Evolutionary conservation across 768 basidiomycete genomes (phyloP).

Genomic region (Rhodotorula sphaerocarpa): DNA sequence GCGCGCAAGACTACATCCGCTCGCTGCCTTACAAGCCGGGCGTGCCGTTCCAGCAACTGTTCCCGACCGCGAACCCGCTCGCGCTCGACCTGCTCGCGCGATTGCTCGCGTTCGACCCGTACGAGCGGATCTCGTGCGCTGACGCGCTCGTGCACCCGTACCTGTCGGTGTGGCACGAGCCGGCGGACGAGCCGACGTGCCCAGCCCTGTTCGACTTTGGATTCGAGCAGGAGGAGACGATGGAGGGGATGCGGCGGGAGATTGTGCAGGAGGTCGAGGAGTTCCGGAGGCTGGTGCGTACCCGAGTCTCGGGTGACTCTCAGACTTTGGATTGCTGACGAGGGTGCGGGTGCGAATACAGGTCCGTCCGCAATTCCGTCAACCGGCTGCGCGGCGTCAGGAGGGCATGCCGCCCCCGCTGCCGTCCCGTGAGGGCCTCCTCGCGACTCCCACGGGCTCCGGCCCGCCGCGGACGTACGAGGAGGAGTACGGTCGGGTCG

Average conservation of each 20-base stretch:
- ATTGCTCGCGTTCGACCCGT: slow-evolving; percentile 91
- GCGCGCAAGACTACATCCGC: slow-evolving; percentile 95
- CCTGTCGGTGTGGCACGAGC: slow-evolving; percentile 87
- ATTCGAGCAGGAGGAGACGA: slow-evolving; percentile 92
- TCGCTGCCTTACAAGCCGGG: slow-evolving; percentile 94
- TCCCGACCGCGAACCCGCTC: slow-evolving; percentile 85
- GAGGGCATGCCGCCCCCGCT: slow-evolving; percentile 52
- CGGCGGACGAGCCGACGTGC: slow-evolving; percentile 42
- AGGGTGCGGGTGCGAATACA: no score
- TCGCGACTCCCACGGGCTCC: slow-evolving; percentile 74
- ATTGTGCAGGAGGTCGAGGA: slow-evolving; percentile 85
- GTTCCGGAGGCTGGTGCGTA: slow-evolving; percentile 82
- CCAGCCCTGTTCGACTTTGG: slow-evolving; percentile 76
- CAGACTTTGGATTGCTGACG: no score
- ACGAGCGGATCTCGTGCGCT: slow-evolving; percentile 90
- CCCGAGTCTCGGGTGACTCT: neutral
- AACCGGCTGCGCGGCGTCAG: neutral
- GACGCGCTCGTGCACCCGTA: slow-evolving; percentile 93
- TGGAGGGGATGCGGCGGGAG: slow-evolving; percentile 92
- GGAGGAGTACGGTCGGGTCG: slow-evolving; percentile 36
- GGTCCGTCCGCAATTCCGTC: slow-evolving; percentile 1
- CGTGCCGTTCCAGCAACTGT: slow-evolving; percentile 81
- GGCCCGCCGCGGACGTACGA: slow-evolving; percentile 56
- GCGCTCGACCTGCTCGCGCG: slow-evolving; percentile 86
- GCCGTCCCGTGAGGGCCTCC: slow-evolving; percentile 70